Base-by-base conservation (phyloP, 2,329 filamentous ascomycete species). In the Monilinia laxa region DNA sequence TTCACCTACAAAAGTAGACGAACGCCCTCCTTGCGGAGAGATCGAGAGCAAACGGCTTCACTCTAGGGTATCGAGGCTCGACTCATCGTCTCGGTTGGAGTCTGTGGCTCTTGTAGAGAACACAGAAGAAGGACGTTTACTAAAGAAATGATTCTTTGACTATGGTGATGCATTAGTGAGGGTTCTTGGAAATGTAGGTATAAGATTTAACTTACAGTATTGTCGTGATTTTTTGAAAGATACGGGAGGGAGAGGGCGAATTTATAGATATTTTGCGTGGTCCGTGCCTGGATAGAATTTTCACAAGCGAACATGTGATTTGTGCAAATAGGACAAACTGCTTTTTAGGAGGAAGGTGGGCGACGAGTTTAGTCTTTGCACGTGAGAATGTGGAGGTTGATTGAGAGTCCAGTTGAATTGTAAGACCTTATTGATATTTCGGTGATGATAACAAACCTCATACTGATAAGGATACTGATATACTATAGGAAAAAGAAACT, bases 51-150 rank as follows among this genome's bases (percentile, higher is more conserved):
- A 81, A 47, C 81, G 83, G 84, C 80, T 90, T 93, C 91, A 95
- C 91, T 93, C 90, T 91, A 87, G 88, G 90, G 89, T 82, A 84
- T 84, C 87, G 91, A 91, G 90, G 91, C 91, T 89, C 91, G 76
- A n/a, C 81, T 96, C 92, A 95, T 96, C 92, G 91, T 90, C 91
- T 91, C 92, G 91, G 90, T 88, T 94, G 87, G 87, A 87, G 86
- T 92, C 90, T 94, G 90, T 92, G 87, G 91, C 93, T 96, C 85
- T 84, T 90, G 86, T 93, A 85, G 87, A 87, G 87, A 94, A 90
- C 88, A 92, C 90, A 95, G 91, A 92, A 88, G 85, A 84, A 65
- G 85, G 90, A 93, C 88, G 88, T 91, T 85, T 89, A 93, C 92
- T 97, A 93, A 93, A 96, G 90, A 96, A 96, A 91, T 66, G 65